Evolutionary conservation across 164 flowering plant species (phyloP), one percentile per base, ranked within the genome.

Genomic region (Nymphaea colorata): DNA sequence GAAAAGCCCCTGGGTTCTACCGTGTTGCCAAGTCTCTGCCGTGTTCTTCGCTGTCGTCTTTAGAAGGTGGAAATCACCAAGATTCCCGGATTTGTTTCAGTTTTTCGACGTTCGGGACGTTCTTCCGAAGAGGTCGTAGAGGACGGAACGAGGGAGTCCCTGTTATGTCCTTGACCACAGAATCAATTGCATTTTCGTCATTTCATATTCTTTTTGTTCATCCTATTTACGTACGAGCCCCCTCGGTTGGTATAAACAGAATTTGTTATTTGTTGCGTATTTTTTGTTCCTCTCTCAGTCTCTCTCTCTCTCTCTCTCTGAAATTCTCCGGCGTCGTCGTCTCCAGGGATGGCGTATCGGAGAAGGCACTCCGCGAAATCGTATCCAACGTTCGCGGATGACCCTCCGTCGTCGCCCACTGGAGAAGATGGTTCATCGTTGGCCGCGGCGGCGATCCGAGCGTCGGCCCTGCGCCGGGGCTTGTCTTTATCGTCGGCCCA

Each of bases 361-460:
- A 84, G 87, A 67, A 80, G 72, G 70, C 81, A 79, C 36, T 79
- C 78, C 62, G 61, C 72, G 18, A 17, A 68, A 3, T 70, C 78
- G 74, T 68, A 75, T 44, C 68, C 81, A 16, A 79, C 83, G 0
- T 79, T 79, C 68, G 41, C 80, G 11, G 67, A 80, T 2, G 63
- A 61, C 36, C 10, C 7, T 61, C 55, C 76, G 12, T 57, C 71
- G 3, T 51, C 68, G 1, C 69, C 80, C 1, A 64, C 81, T 0
- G 17, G 47, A 4, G 69, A 67, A 7, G 47, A 59, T 41, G 70
- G 74, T 43, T 65, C 80, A 0, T 83, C 91, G 43, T 83, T 93
- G 4, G 96, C 94, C 0, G 88, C 96, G 42, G 93, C 85, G 78
- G 98, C 97, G n/a, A 93, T 87, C 75, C 77, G 86, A 41, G 94